These are phyloP conservation scores for Paralagenidium karlingii DNA, from an alignment of 352 stramenopile genomes.

Conservation along the genomic window DNA sequence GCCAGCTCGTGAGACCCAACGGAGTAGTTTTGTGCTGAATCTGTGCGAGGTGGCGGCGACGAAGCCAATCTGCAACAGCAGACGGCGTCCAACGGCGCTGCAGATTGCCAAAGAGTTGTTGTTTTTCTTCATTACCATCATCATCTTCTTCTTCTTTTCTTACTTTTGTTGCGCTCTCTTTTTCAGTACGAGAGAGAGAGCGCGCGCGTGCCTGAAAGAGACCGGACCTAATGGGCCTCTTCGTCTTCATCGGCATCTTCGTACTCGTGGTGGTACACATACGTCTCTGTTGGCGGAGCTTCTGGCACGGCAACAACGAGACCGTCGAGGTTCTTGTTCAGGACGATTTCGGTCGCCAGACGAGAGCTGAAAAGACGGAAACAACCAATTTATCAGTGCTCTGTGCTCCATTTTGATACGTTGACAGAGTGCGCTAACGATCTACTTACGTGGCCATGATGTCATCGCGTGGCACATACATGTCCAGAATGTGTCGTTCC, in stretches of 20 bases:
- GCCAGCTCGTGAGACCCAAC: too few species aligned
- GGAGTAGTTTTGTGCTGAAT: too few species aligned
- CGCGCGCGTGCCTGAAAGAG: too few species aligned
- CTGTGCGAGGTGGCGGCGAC: background rate
- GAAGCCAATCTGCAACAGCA: background rate
- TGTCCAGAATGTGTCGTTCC: constrained; percentile 66
- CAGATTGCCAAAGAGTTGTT: background rate
- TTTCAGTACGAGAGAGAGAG: too few species aligned
- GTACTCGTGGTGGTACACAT: constrained; percentile 77
- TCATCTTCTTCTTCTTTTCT: constrained; percentile 8
- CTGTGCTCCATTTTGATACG: background rate
- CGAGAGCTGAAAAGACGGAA: constrained; percentile 35
- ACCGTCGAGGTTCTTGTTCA: constrained; percentile 78
- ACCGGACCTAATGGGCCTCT: constrained; percentile 23
- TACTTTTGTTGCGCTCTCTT: too few species aligned
- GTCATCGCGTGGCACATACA: constrained; percentile 69
- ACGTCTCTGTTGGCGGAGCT: constrained; percentile 69
- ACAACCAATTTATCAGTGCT: constrained; percentile 2
- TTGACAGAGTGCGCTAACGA: background rate
- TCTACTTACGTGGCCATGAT: constrained; percentile 63
- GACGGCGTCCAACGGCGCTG: background rate
- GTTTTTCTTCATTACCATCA: background rate
- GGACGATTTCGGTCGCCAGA: constrained; percentile 76
- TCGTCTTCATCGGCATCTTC: constrained; percentile 35
- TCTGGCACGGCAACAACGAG: constrained; percentile 80